A percentile compares a stretch with the other conserved stretches of the same genome.
phyloP scores from a whole-genome alignment of 2,329 filamentous ascomycete genomes.

The Dothiorella sarmentorum region DNA sequence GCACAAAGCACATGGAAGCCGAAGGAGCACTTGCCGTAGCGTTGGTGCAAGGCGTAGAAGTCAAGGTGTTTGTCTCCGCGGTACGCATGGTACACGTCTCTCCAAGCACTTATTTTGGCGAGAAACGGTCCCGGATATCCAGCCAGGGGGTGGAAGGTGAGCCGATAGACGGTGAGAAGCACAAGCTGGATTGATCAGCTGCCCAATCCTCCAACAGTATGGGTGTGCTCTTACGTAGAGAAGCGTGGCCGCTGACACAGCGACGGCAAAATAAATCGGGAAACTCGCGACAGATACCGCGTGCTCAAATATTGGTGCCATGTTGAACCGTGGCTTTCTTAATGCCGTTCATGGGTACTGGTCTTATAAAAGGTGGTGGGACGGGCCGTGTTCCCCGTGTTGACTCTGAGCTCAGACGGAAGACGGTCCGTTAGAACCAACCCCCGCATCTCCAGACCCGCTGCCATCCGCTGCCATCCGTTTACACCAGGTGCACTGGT shows the following conservation, averaged over 20 bases:
- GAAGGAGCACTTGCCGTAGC: constrained; percentile 54
- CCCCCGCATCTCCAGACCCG: background rate
- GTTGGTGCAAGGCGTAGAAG: constrained; percentile 66
- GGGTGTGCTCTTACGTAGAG: background rate
- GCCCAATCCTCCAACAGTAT: background rate
- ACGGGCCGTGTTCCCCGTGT: constrained; percentile 4
- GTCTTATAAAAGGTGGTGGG: background rate
- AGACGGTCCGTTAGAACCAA: constrained; percentile 1
- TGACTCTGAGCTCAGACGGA: background rate
- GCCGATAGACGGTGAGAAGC: constrained; percentile 31
- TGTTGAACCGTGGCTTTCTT: background rate
- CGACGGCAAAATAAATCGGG: background rate
- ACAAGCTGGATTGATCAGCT: background rate
- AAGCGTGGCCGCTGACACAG: background rate
- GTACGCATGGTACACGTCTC: constrained; percentile 62
- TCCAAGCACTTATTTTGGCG: constrained; percentile 35
- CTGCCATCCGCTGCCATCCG: background rate
- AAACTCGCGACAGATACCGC: background rate
- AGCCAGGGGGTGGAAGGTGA: constrained; percentile 44
- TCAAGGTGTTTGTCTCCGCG: constrained; percentile 72
- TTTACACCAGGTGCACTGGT: background rate
- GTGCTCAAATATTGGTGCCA: background rate
- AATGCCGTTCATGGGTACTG: background rate
- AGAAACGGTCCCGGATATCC: constrained; percentile 43
- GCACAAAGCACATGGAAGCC: constrained; percentile 21